These are phyloP conservation scores for Boletus insuetus DNA, from an alignment of 768 basidiomycete genomes.

Conservation along the genomic window DNA sequence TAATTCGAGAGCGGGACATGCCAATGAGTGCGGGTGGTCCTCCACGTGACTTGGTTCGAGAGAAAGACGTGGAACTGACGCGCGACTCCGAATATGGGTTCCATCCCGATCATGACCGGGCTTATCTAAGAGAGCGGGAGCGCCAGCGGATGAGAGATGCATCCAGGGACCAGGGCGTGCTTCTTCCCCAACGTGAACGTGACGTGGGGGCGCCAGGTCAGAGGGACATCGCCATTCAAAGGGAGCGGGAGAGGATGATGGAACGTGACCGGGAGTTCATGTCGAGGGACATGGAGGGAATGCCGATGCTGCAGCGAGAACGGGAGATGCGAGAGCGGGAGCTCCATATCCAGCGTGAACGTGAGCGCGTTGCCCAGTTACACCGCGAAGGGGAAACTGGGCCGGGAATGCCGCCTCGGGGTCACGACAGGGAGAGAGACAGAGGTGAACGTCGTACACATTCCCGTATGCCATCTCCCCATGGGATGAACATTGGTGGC, in stretches of 20 bases:
- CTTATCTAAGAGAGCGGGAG: constrained; percentile 25
- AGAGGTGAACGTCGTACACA: constrained; percentile 28
- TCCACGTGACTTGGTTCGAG: constrained; percentile 23
- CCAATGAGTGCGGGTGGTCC: constrained; percentile 13
- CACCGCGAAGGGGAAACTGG: constrained; percentile 26
- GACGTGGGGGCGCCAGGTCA: constrained; percentile 16
- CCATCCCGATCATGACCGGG: constrained; percentile 22
- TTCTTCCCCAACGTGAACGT: constrained; percentile 24
- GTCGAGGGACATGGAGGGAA: constrained; percentile 24
- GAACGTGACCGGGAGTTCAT: constrained; percentile 24
- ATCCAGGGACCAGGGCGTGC: constrained; percentile 18
- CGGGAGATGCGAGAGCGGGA: constrained; percentile 27
- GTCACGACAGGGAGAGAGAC: constrained; percentile 30
- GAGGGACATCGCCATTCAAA: constrained; percentile 23
- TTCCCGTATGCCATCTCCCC: constrained; percentile 29
- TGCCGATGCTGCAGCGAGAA: constrained; percentile 22
- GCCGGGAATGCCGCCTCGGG: constrained; percentile 22
- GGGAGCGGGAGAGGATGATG: constrained; percentile 25
- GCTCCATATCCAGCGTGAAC: constrained; percentile 27
- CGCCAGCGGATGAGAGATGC: constrained; percentile 21
- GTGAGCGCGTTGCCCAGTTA: constrained; percentile 21
- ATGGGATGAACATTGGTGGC: constrained; percentile 9
- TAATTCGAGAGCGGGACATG: constrained; percentile 23
- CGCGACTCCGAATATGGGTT: constrained; percentile 25
- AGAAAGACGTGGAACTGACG: constrained; percentile 23